Base-by-base conservation (phyloP, 78 protist species). In the Mastigamoeba balamuthi region DNA sequence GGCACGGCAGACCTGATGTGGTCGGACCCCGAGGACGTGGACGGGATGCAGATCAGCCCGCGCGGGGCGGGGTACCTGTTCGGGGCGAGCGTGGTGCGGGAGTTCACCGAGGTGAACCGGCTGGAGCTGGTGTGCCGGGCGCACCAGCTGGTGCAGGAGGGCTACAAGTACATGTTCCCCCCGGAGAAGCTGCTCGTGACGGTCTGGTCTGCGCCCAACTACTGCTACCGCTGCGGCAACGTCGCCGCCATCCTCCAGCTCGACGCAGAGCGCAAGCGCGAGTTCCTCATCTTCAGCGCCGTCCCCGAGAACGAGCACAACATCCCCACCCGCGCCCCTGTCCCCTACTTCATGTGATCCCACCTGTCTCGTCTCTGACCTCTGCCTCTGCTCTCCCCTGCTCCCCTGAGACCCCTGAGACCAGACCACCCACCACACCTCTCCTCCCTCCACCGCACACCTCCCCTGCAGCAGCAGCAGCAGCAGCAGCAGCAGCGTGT, bases 191-290 rank as follows among this genome's bases (percentile, higher is more conserved):
- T 30, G 1, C 86, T 97, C 6, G 98, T 95, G 27, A 97, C 99
- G 7, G 98, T 97, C 35, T 97, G 98, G 98, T 93, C 98, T 0
- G 99, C 99, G 10, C 99, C 99, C 33, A 97, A 97, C 87, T 97
- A 97, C 88, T 94, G 97, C 91, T 97, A 97, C 86, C 52, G 93
- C 28, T 93, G 95, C 67, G 95, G 95, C 64, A 97, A 97, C 76
- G 95, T 86, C 0, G 99, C 99, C 2, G 74, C 95, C 37, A 91
- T 97, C 35, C 79, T 97, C 25, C 10, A 52, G 27, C 29, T 96
- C n/a, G 81, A 83, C 71, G 96, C 88, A 30, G 41, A 78, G 52
- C 80, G 89, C 38, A 66, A 87, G 23, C 75, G 68, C 25, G 71
- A 86, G 28, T 90, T 88, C 74, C 79, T 76, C 66, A 81, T 85